phyloP scores from a whole-genome alignment of 768 basidiomycete genomes.

The Auriscalpium orientale region DNA sequence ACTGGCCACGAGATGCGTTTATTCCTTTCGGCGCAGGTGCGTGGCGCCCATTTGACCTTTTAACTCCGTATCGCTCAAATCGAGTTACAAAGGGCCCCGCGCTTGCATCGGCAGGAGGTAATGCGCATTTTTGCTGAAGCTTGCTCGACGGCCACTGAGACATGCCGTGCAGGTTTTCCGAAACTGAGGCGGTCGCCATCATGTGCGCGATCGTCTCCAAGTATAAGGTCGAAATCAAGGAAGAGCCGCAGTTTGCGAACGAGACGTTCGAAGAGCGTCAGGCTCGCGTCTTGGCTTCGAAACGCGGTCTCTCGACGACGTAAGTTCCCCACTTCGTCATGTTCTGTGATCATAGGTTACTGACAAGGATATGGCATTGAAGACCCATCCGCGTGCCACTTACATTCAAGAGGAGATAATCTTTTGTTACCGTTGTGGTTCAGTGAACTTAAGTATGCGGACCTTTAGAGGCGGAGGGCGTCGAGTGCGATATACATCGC shows the following conservation, averaged over 20 bases:
- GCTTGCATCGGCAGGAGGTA: constrained; percentile 17
- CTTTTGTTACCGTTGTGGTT: too few species aligned
- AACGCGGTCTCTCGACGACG: background rate
- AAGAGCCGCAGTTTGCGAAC: constrained; percentile 36
- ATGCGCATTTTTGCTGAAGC: background rate
- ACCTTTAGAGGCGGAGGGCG: too few species aligned
- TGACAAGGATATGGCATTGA: background rate
- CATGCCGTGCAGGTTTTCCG: constrained; percentile 31
- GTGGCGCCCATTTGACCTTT: background rate
- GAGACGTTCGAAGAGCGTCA: constrained; percentile 39
- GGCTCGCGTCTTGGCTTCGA: constrained; percentile 9
- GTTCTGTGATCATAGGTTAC: background rate
- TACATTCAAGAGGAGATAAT: background rate
- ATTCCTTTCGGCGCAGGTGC: constrained; percentile 22
- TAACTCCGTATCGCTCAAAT: background rate
- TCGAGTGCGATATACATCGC: too few species aligned
- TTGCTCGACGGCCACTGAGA: background rate
- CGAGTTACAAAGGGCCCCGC: constrained; percentile 5
- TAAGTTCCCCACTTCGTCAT: background rate
- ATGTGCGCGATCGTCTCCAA: constrained; percentile 36
- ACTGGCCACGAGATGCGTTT: constrained; percentile 27
- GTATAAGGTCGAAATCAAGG: constrained; percentile 42
- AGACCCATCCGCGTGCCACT: background rate
- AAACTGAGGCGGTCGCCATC: constrained; percentile 40
- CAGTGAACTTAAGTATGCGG: too few species aligned